Evolutionary conservation across 257 asterid genomes (phyloP).

Genomic region (Paulownia fortunei): DNA sequence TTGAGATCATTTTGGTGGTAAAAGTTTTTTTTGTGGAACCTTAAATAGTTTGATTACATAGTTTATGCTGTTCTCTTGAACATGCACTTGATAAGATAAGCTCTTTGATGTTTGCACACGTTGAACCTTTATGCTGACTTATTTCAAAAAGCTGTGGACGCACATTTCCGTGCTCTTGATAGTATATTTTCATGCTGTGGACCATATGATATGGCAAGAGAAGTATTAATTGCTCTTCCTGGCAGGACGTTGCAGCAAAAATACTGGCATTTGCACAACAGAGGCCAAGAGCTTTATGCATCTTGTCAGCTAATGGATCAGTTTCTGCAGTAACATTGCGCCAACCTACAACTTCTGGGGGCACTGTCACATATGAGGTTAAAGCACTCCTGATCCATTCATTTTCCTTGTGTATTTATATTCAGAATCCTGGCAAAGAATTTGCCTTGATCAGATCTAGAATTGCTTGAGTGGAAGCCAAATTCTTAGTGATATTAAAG

Average conservation of each 20-base stretch:
- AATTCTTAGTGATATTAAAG: not conserved
- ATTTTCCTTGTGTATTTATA: constrained; percentile 17
- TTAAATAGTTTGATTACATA: not conserved
- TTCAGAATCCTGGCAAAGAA: not conserved
- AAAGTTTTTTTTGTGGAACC: not conserved
- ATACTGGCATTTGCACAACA: constrained; percentile 91
- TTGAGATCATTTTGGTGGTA: not conserved
- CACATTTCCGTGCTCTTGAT: not conserved
- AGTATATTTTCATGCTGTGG: constrained; percentile 3
- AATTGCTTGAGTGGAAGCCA: not conserved
- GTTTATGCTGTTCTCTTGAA: not conserved
- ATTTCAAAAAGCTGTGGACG: not conserved
- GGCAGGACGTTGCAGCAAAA: constrained; percentile 89
- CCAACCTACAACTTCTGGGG: constrained; percentile 69
- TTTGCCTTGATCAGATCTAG: not conserved
- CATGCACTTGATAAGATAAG: not conserved
- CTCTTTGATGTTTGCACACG: not conserved
- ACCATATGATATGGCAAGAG: not conserved
- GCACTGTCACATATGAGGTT: constrained; percentile 86
- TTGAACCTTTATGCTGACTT: not conserved
- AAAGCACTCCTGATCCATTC: constrained; percentile 20
- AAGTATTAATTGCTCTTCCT: constrained; percentile 20
- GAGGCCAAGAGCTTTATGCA: constrained; percentile 92
- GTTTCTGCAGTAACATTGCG: constrained; percentile 81
- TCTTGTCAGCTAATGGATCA: constrained; percentile 84